Evolutionary conservation across 2,329 filamentous ascomycete species (phyloP).

Genomic region (Dactylonectria estremocensis): DNA sequence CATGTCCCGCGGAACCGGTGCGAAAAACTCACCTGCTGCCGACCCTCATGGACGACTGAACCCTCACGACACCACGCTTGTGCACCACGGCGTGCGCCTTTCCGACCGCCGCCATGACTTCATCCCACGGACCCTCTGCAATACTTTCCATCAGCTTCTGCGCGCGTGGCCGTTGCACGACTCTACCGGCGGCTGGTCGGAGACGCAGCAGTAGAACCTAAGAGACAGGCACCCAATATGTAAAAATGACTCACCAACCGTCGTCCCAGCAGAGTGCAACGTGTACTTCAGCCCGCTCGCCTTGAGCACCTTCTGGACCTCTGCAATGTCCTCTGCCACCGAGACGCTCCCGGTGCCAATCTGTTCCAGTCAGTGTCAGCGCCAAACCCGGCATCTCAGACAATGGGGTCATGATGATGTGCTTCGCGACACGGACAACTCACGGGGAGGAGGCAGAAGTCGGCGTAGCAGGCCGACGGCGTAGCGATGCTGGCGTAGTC

Average conservation of each 20-base stretch:
- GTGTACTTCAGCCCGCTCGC: constrained; percentile 85
- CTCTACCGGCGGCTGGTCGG: not conserved
- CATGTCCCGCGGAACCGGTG: not conserved
- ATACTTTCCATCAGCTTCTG: constrained; percentile 10
- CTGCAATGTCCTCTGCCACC: constrained; percentile 87
- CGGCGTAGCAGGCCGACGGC: constrained; percentile 83
- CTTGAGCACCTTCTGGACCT: constrained; percentile 88
- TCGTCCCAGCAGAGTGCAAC: constrained; percentile 96
- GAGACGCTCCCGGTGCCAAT: constrained; percentile 85
- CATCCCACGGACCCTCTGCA: constrained; percentile 92
- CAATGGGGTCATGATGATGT: not conserved
- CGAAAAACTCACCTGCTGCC: constrained; percentile 77
- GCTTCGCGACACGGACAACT: constrained; percentile 46
- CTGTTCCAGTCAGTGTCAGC: constrained; percentile 56
- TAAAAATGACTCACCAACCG: constrained; percentile 77
- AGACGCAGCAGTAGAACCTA: not conserved
- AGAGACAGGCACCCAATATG: constrained; percentile 3
- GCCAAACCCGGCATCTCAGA: not conserved
- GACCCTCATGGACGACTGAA: constrained; percentile 91
- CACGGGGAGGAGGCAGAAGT: constrained; percentile 92
- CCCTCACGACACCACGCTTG: constrained; percentile 80
- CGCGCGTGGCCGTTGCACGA: too few species aligned
- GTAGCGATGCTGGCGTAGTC: constrained; percentile 71
- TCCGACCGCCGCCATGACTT: constrained; percentile 88
- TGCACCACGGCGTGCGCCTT: constrained; percentile 87